A percentile compares a stretch with the other conserved stretches of the same genome.
Evolutionary conservation across 257 asterid genomes (phyloP).

Genomic region (Capsicum chinense): DNA sequence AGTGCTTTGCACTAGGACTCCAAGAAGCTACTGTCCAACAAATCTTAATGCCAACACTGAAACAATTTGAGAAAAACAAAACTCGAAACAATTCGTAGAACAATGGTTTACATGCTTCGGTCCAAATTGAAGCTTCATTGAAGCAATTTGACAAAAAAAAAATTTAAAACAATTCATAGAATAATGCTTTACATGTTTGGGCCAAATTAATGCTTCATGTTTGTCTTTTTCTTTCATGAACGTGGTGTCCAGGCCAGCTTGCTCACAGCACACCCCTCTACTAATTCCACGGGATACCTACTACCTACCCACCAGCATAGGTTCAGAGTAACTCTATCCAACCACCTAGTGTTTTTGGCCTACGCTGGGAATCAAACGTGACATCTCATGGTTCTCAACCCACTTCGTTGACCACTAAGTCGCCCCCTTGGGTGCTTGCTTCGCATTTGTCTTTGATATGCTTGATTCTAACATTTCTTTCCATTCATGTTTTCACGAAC

Average conservation of each 20-base stretch:
- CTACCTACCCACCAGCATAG: too few species aligned
- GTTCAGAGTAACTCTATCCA: too few species aligned
- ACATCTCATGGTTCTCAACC: too few species aligned
- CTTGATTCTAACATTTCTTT: too few species aligned
- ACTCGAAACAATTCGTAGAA: background rate
- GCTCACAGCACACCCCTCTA: too few species aligned
- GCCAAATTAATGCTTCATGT: background rate
- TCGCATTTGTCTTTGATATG: too few species aligned
- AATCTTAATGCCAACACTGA: background rate
- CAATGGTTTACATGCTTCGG: background rate
- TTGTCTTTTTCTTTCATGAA: background rate
- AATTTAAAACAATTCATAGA: background rate
- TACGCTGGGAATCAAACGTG: too few species aligned
- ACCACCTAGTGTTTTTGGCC: too few species aligned
- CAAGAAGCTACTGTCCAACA: background rate
- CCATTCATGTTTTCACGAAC: too few species aligned
- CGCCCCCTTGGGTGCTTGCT: too few species aligned
- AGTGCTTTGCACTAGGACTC: background rate
- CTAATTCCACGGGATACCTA: background rate
- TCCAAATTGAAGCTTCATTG: background rate
- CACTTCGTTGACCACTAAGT: too few species aligned
- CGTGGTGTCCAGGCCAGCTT: too few species aligned
- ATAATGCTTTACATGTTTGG: background rate
- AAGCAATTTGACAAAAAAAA: background rate
- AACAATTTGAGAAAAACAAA: background rate